Percentiles rank a stretch among this genome's conserved stretches.
phyloP scores from a whole-genome alignment of 2,329 filamentous ascomycete species.

The Colletotrichum eleusines region DNA sequence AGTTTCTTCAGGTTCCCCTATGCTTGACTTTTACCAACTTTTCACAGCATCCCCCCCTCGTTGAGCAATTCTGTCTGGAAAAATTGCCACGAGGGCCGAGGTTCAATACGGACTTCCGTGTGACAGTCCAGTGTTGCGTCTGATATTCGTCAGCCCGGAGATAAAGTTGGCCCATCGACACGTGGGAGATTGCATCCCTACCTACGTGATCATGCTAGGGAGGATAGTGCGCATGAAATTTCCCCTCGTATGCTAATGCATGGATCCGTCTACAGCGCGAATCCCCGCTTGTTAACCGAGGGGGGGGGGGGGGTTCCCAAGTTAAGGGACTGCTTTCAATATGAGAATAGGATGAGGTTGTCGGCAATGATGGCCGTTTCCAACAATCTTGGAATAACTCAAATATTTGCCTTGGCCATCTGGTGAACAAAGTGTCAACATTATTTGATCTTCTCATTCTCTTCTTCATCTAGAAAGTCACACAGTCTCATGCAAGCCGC shows the following conservation, averaged over 20 bases:
- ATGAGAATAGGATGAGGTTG: no score
- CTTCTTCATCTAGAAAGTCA: no score
- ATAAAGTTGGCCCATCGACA: neutral
- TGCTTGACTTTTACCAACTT: conserved; percentile 38
- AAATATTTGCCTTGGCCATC: no score
- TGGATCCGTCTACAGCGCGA: conserved; percentile 45
- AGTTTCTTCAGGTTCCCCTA: neutral
- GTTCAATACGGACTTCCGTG: conserved; percentile 47
- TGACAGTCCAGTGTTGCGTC: conserved; percentile 42
- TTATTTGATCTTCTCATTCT: no score
- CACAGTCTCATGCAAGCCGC: no score
- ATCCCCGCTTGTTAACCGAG: conserved; percentile 46
- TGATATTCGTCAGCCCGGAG: conserved; percentile 34
- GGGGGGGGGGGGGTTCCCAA: conserved; percentile 45
- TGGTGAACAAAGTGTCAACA: no score
- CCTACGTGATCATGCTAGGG: conserved; percentile 45
- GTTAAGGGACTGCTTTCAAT: no score
- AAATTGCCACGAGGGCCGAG: conserved; percentile 46
- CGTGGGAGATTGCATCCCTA: conserved; percentile 33
- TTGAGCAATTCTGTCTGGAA: conserved; percentile 43
- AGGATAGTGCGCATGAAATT: conserved; percentile 44
- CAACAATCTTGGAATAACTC: no score
- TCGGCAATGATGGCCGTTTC: no score
- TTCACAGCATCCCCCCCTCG: conserved; percentile 46
- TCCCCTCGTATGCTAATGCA: conserved; percentile 42